Conservation (phyloP, 208 protist species). For the Herpetomonas tarakana region DNA sequence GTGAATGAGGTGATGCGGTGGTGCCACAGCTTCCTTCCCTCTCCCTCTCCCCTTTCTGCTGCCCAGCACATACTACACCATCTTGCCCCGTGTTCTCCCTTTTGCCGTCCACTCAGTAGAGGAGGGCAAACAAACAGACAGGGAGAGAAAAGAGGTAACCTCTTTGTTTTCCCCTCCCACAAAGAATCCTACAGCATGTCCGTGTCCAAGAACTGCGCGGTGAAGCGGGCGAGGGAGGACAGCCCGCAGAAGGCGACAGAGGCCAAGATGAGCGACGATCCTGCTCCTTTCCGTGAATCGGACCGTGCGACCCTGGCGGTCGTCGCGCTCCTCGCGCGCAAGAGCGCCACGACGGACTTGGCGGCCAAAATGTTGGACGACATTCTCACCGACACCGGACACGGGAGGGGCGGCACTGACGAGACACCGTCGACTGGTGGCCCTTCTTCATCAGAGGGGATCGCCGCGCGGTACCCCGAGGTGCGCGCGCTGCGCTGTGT, state of each 20-base stretch:
- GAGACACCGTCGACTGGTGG: not conserved
- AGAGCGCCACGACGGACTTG: constrained; percentile 19
- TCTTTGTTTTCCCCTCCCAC: not conserved
- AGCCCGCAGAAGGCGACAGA: not conserved
- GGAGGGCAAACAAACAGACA: too few relatives aligned
- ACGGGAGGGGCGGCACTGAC: not conserved
- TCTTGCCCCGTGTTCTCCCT: too few relatives aligned
- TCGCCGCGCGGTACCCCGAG: constrained; percentile 47
- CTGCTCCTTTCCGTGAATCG: constrained; percentile 18
- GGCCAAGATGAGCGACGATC: constrained; percentile 2
- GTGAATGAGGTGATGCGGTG: too few relatives aligned
- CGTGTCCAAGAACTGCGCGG: not conserved
- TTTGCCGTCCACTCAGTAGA: too few relatives aligned
- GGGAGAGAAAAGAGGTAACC: too few relatives aligned
- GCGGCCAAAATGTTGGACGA: constrained; percentile 26
- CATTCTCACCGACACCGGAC: constrained; percentile 6
- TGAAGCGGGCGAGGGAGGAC: not conserved
- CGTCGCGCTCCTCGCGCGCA: constrained; percentile 27
- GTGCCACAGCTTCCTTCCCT: too few relatives aligned
- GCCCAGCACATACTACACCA: too few relatives aligned
- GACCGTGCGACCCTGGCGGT: constrained; percentile 41
- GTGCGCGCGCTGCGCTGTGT: constrained; percentile 41
- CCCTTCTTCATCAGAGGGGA: not conserved
- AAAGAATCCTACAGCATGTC: not conserved
- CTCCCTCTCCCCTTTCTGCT: too few relatives aligned